Base-by-base conservation (phyloP, 2,329 filamentous ascomycete species). In the Calonectria pauciramosa region DNA sequence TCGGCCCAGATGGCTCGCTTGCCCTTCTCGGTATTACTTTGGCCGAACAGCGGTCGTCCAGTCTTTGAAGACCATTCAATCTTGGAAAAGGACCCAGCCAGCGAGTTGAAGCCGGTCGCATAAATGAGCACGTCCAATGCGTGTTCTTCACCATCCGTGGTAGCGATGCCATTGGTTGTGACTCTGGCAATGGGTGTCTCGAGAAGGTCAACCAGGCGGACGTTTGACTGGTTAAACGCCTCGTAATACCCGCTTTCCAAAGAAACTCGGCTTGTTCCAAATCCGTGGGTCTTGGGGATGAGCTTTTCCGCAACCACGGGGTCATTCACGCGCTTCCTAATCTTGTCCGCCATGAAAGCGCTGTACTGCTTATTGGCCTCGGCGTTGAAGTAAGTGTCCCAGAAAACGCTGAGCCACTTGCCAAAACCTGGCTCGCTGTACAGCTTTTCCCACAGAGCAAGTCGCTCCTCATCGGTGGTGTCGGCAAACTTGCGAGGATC, bases 221-320 rank as follows among this genome's bases (percentile, higher is more conserved):
- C 77, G 34, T 78, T 74, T 5, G 51, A 10, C 20, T 79, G 52
- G 9, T 79, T 79, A 18, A 69, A 79, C 2, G 75, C 77, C n/a
- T 79, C 77, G 47, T 72, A 79, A 9, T 79, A 79, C 1, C 77
- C 77, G 2, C 77, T 79, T 32, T 79, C 77, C 14, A 79, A 49
- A 0, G 77, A 77, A 5, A 79, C 68, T 10, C 77, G 68, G 7
- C 75, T 69, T 8, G 73, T 76, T 0, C 77, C 75, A 4, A 74
- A 79, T 0, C 77, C 77, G 18, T 79, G 77, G 0, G 70, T 66
- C 18, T 79, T 77, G 0, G 75, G 77, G 1, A 79, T 69, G 0
- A 79, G 56, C 2, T 56, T 72, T 10, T 79, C 75, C 0, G 71
- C 77, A 2, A 79, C 54, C 0, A 7, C 54, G 11, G 77, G 75